Evolutionary conservation across 1,284 basidiomycete genomes (phyloP).

Genomic region (Marasmius fiardii): DNA sequence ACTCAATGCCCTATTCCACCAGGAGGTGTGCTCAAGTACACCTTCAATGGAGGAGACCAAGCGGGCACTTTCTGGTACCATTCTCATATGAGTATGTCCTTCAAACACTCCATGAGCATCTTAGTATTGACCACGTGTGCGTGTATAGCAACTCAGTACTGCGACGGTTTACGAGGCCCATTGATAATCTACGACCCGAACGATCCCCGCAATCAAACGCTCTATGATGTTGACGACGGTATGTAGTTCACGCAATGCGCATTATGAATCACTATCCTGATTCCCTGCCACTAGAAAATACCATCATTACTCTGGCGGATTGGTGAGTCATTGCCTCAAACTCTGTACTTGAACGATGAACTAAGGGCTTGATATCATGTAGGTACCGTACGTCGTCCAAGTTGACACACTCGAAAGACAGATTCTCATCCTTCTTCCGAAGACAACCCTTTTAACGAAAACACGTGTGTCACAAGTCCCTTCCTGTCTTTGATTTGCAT

Average conservation of each 20-base stretch:
- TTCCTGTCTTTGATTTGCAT: too few relatives aligned
- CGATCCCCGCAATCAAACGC: conserved; percentile 32
- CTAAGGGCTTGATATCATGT: not conserved
- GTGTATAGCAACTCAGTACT: conserved; percentile 24
- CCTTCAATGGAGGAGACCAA: conserved; percentile 27
- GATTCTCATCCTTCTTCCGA: not conserved
- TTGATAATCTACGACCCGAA: conserved; percentile 40
- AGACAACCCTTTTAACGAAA: too few relatives aligned
- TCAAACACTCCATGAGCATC: too few relatives aligned
- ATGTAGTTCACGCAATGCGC: conserved; percentile 9
- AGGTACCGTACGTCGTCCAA: conserved; percentile 29
- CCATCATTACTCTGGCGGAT: conserved; percentile 37
- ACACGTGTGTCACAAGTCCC: too few relatives aligned
- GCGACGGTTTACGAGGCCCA: conserved; percentile 41
- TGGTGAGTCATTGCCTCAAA: conserved; percentile 28
- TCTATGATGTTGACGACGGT: conserved; percentile 48
- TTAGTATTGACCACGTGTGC: too few relatives aligned
- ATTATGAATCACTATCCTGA: not conserved
- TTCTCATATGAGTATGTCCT: conserved; percentile 35
- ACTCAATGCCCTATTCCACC: conserved; percentile 27
- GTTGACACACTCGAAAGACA: too few relatives aligned
- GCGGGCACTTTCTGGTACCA: conserved; percentile 47
- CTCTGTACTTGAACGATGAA: not conserved
- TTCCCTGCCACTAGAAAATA: conserved; percentile 25
- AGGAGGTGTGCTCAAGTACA: conserved; percentile 28